These are phyloP conservation scores for Calophaca sinica DNA, from an alignment of 306 rosid species.

Conservation along the genomic window DNA sequence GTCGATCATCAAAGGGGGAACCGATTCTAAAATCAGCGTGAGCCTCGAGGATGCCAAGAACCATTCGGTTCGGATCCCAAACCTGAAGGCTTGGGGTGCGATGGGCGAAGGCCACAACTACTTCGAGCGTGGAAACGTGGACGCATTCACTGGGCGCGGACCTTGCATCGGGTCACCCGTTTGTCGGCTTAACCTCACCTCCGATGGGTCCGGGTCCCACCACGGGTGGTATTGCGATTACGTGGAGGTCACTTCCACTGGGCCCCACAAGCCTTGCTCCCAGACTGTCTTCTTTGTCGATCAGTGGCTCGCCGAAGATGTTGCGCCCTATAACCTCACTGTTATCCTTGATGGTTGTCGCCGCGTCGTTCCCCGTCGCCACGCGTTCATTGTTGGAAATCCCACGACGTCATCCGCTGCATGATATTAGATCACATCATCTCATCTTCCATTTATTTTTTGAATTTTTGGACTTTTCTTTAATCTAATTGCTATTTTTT, in stretches of 20 bases:
- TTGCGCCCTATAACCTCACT: slow-evolving; percentile 1
- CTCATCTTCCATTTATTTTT: not conserved
- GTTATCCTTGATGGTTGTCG: slow-evolving; percentile 34
- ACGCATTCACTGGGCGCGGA: slow-evolving; percentile 42
- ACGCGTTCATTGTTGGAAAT: slow-evolving; percentile 16
- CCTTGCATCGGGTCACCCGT: slow-evolving; percentile 38
- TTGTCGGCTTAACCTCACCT: slow-evolving; percentile 46
- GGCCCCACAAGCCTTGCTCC: slow-evolving; percentile 40
- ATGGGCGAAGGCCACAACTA: slow-evolving; percentile 34
- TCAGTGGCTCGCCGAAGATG: slow-evolving; percentile 45
- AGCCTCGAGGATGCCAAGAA: slow-evolving; percentile 23
- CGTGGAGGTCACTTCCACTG: slow-evolving; percentile 45
- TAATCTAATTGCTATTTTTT: not conserved
- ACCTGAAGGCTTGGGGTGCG: slow-evolving; percentile 39
- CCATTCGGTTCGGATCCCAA: not conserved
- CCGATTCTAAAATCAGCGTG: slow-evolving; percentile 41
- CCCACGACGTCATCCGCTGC: not conserved
- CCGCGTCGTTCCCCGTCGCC: not conserved
- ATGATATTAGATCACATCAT: not conserved
- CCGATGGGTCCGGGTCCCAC: slow-evolving; percentile 49
- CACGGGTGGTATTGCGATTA: slow-evolving; percentile 48
- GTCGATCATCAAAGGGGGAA: slow-evolving; percentile 44
- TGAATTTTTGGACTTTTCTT: not conserved
- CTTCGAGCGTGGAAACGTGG: slow-evolving; percentile 46
- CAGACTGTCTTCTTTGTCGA: slow-evolving; percentile 44